A percentile compares a stretch with the other conserved stretches of the same genome.
These are phyloP conservation scores for Collybiopsis confluens DNA, from an alignment of 768 basidiomycete genomes.

Conservation along the genomic window DNA sequence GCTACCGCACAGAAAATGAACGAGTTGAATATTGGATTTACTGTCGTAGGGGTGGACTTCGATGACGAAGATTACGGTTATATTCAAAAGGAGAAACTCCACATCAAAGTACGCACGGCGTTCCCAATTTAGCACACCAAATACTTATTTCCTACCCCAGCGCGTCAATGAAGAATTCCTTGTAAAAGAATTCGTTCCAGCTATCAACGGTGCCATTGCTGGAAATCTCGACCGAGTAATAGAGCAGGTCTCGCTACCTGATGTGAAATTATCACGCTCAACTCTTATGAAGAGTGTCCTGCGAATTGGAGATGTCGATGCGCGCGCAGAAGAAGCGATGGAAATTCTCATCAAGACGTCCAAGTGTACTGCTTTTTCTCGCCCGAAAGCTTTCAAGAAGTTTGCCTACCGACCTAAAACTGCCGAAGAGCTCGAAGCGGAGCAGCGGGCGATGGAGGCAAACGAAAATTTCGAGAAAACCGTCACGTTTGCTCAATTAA, in stretches of 20 bases:
- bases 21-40: conserved; percentile 49
- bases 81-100: conserved; percentile 62
- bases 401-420: conserved; percentile 41
- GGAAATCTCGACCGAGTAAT: conserved; percentile 68
- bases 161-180: conserved; percentile 75
- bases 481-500: conserved; percentile 36
- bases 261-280: conserved; percentile 67
- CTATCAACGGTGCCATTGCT: conserved; percentile 44
- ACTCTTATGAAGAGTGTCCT: conserved; percentile 59
- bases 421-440: conserved; percentile 29
- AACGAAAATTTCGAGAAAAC: conserved; percentile 26
- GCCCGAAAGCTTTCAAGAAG: conserved; percentile 79
- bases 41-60: conserved; percentile 85
- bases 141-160: conserved; percentile 31
- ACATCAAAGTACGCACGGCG: conserved; percentile 56
- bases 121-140: neutral
- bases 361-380: conserved; percentile 72
- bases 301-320: conserved; percentile 73
- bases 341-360: conserved; percentile 70
- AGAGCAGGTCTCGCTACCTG: conserved; percentile 53
- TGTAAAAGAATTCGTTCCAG: conserved; percentile 31
- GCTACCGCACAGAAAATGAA: conserved; percentile 63
- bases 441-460: conserved; percentile 29
- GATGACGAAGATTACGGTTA: conserved; percentile 66
- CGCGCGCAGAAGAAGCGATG: conserved; percentile 64